Percentiles rank a stretch among this genome's conserved stretches.
phyloP scores from a whole-genome alignment of 2,329 filamentous ascomycete species.

The Dryadomyces quercivorus region DNA sequence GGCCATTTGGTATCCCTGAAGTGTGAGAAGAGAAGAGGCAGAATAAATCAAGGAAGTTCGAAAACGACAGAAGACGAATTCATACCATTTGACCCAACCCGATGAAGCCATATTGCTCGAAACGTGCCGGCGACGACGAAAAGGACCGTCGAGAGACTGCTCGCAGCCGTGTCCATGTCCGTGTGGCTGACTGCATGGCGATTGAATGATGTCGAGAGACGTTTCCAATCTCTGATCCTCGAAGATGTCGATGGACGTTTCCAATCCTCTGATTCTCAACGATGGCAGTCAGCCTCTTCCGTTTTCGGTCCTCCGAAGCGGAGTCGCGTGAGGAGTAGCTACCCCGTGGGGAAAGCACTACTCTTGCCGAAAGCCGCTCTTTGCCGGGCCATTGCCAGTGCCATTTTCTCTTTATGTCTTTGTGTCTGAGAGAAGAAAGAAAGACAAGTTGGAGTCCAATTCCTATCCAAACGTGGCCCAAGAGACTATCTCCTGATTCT shows the following conservation, averaged over 20 bases:
- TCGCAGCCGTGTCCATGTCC: slow-evolving; percentile 17
- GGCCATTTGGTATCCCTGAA: slow-evolving; percentile 49
- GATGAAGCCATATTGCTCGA: slow-evolving; percentile 46
- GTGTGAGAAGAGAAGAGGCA: not conserved
- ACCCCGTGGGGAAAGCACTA: not conserved
- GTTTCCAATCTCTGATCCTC: too few species aligned
- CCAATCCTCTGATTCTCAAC: too few species aligned
- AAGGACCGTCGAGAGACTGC: slow-evolving; percentile 33
- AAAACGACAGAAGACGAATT: not conserved
- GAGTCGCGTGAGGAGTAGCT: not conserved
- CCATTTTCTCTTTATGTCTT: too few species aligned
- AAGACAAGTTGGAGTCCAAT: too few species aligned
- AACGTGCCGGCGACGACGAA: slow-evolving; percentile 31
- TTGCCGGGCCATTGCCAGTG: not conserved
- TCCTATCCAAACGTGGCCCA: too few species aligned
- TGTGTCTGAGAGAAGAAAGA: too few species aligned
- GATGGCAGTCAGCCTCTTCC: too few species aligned
- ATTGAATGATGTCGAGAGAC: too few species aligned
- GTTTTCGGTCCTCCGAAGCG: too few species aligned
- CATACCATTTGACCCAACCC: slow-evolving; percentile 50
- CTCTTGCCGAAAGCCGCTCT: not conserved
- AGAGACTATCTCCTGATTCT: too few species aligned
- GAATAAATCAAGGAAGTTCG: not conserved
- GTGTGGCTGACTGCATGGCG: slow-evolving; percentile 14
- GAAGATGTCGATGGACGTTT: too few species aligned